Conservation (phyloP, 202 grass and related monocot species). For the Carex arenaria region DNA sequence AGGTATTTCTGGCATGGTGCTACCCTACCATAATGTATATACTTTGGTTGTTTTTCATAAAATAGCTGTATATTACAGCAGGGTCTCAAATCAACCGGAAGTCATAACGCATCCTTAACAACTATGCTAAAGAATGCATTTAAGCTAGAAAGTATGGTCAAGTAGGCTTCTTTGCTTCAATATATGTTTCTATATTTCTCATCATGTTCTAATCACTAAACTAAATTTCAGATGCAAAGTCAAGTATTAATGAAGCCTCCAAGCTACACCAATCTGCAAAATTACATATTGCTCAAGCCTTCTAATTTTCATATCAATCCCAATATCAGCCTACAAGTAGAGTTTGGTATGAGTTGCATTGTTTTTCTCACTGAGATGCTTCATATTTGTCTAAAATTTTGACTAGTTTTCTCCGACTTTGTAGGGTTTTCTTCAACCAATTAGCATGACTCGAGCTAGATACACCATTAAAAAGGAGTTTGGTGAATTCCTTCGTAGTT, state of each 20-base stretch:
- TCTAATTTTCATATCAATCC: conserved; percentile 76
- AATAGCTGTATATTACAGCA: background rate
- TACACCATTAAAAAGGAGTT: conserved; percentile 93
- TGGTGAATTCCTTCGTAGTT: conserved; percentile 91
- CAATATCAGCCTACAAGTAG: conserved; percentile 85
- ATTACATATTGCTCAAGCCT: conserved; percentile 92
- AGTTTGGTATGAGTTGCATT: conserved; percentile 67
- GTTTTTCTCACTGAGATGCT: background rate
- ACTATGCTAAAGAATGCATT: background rate
- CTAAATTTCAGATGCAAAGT: conserved; percentile 80
- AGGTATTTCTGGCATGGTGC: background rate
- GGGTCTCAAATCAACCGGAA: background rate
- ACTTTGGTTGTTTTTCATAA: background rate
- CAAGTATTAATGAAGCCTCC: conserved; percentile 89
- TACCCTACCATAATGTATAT: background rate
- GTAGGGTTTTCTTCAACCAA: conserved; percentile 93
- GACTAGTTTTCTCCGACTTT: background rate
- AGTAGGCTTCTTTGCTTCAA: background rate
- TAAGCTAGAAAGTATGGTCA: background rate
- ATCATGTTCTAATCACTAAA: background rate
- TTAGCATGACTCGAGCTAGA: conserved; percentile 87
- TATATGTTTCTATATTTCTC: background rate
- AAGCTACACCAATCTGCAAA: conserved; percentile 78
- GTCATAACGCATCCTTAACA: background rate
- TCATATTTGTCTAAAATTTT: conserved; percentile 14